Evolutionary conservation across 352 stramenopile genomes (phyloP), one percentile per base, ranked within the genome.

Genomic region (Globisporangium okanoganense): DNA sequence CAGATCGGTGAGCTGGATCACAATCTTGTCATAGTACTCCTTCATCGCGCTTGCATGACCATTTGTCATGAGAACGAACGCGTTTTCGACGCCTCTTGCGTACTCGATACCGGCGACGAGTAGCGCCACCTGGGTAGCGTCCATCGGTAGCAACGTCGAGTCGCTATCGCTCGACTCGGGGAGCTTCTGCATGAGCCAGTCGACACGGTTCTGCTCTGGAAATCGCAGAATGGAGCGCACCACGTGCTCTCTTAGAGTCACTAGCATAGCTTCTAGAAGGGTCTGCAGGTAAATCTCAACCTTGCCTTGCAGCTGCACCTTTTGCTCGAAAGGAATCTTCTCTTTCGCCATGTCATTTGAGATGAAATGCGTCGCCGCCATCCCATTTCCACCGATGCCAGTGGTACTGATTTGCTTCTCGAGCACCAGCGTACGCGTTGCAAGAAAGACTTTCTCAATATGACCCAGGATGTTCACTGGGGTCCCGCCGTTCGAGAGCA

Each of bases 211-310:
- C 72, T 98, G 90, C 49, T 90, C 68, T 4, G 84, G 73, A 73
- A 98, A 98, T 1, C 95, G 79, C 14, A 68, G 67, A 5, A 98
- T 73, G 8, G 92, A 98, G 8, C 88, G 71, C 13, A 78, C 82
- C 18, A 98, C 78, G 56, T 96, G 96, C 9, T 87, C 78, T 29
- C 87, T 92, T 9, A 99, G 76, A 10, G 95, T 96, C 6, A 64
- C 55, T 51, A 97, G 96, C 78, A 97, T 97, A 10, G 82, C 86
- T 35, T 98, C 80, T 22, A 98, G 71, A 44, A 98, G 67, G 7
- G 79, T 92, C 59, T 98, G 91, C 64, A 98, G 83, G 64, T 99
- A 99, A 9, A 96, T 64, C 64, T 99, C 96, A 18, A 98, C 94
- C 80, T 99, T 99, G 10, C 96, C 96, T 48, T 92, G 74, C 1